Evolutionary conservation across 2,329 filamentous ascomycete species (phyloP), one percentile per base, ranked within the genome.

Genomic region (Aureobasidium sp.): DNA sequence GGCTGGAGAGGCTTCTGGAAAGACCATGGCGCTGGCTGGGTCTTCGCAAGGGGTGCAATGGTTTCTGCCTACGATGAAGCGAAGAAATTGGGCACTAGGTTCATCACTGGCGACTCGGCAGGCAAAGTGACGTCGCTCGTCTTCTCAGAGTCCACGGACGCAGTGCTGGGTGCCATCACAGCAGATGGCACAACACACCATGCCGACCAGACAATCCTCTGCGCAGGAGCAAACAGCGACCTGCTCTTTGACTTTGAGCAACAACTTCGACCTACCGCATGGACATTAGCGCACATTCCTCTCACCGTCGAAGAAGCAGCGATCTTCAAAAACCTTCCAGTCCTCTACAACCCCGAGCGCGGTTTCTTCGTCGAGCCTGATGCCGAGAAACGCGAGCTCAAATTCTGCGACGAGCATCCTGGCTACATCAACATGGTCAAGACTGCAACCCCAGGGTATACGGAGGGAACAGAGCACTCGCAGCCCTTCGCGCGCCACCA

Each of bases 351-450:
- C 37, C 70, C 74, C n/a, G 73, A 76, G 55, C 66, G 69, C 16
- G 74, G 73, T 2, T 76, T 76, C 61, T 76, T 76, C 63, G 72
- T 76, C 61, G 73, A 76, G 50, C 73, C 74, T 0, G 72, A 74
- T 39, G 72, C 69, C 30, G 71, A 74, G 34, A 69, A 65, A 2
- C 66, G 69, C 38, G 69, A 76, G 55, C 64, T 77, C 14, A 77
- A 77, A 58, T 67, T 77, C 42, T 75, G 79, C 60, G 78, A 81
- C 56, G 77, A 80, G 58, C 77, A 80, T 55, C 77, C 78, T 0
- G 78, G 78, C 3, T 81, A 80, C 57, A 74, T 72, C 53, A 79
- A 79, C 55, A 74, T 71, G 38, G 57, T 72, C 8, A 53, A 55
- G 0, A 60, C 66, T 24, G 55, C 61, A 0, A 32, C 51, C 14